These are phyloP conservation scores for Lupinus albus DNA, from an alignment of 306 rosid species.

Conservation along the genomic window DNA sequence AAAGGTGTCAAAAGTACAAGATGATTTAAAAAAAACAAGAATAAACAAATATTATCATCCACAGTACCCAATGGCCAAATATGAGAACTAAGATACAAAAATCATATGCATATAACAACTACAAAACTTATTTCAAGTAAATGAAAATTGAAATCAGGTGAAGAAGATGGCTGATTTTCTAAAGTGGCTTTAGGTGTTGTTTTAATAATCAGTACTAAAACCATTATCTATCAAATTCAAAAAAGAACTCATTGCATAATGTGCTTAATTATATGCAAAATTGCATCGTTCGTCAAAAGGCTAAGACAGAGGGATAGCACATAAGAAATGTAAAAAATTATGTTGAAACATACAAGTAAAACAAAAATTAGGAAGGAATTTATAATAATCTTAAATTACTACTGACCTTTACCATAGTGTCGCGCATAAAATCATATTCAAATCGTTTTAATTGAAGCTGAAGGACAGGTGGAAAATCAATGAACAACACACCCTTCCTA, in stretches of 20 bases:
- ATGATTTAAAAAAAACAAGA: neutral
- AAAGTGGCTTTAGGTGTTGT: no score
- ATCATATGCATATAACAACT: neutral
- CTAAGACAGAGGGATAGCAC: constrained; percentile 2
- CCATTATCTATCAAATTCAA: neutral
- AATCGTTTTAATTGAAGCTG: constrained; percentile 94
- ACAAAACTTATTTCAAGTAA: constrained; percentile 10
- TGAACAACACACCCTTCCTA: constrained; percentile 86
- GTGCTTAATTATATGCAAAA: neutral
- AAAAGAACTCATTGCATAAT: neutral
- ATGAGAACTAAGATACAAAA: neutral
- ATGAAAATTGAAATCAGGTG: neutral
- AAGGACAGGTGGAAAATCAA: constrained; percentile 97
- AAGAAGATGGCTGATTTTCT: no score
- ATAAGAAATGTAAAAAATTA: neutral
- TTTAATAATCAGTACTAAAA: no score
- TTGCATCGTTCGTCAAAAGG: neutral
- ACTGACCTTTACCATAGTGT: constrained; percentile 94
- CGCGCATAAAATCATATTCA: constrained; percentile 85
- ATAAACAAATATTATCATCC: neutral
- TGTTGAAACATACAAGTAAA: neutral
- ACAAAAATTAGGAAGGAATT: constrained; percentile 9
- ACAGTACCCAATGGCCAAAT: neutral
- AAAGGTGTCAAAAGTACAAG: neutral
- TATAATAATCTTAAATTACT: constrained; percentile 21